A percentile compares a stretch with the other conserved stretches of the same genome.
Evolutionary conservation across 1,139 yeast species (phyloP).

Genomic region (Tardiomyces blankii): DNA sequence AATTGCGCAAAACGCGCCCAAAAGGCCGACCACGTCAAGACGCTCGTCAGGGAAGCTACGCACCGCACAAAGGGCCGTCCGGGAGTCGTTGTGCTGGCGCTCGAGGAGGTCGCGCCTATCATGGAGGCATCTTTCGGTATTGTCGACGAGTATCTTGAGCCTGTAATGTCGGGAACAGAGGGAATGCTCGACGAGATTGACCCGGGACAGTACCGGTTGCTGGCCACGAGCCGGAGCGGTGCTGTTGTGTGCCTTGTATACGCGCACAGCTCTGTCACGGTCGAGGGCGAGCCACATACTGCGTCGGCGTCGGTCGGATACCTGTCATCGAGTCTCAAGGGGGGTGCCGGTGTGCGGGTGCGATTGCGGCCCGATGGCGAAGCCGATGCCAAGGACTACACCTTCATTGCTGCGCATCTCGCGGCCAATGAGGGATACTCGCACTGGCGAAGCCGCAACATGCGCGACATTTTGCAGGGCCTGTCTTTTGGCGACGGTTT

Average conservation of each 20-base stretch:
- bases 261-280: constrained; percentile 25
- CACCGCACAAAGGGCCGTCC: constrained; percentile 22
- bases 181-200: constrained; percentile 29
- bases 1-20: constrained; percentile 33
- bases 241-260: constrained; percentile 54
- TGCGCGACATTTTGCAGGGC: constrained; percentile 38
- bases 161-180: constrained; percentile 35
- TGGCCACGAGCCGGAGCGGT: constrained; percentile 45
- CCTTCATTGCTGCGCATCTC: constrained; percentile 62
- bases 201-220: constrained; percentile 23
- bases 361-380: constrained; percentile 26
- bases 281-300: constrained; percentile 23
- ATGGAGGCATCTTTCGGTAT: constrained; percentile 47
- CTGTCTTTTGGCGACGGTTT: constrained; percentile 51
- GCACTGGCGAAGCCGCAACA: constrained; percentile 42
- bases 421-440: constrained; percentile 65
- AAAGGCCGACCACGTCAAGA: constrained; percentile 12
- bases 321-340: constrained; percentile 56
- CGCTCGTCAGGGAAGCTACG: constrained; percentile 1
- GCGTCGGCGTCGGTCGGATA: constrained; percentile 29
- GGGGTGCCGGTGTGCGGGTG: constrained; percentile 51
- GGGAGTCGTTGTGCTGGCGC: constrained; percentile 50
- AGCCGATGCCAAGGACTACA: constrained; percentile 28
- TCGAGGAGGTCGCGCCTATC: constrained; percentile 64
- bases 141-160: constrained; percentile 32